Evolutionary conservation across 164 flowering plant species (phyloP).

Genomic region (Liquidambar formosana): DNA sequence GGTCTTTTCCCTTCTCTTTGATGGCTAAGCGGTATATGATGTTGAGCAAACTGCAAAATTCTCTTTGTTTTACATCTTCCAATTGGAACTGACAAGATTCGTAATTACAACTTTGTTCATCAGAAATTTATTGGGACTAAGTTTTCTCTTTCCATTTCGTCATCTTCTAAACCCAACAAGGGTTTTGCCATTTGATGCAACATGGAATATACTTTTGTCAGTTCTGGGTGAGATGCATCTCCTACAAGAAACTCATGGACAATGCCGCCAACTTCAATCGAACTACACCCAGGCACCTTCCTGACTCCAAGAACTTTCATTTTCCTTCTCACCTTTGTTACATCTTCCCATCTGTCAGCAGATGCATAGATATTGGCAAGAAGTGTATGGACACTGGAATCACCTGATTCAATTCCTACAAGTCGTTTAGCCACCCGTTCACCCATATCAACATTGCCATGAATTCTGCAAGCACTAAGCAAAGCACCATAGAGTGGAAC

Average conservation of each 20-base stretch:
- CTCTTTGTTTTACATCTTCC: background rate
- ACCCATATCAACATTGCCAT: constrained; percentile 70
- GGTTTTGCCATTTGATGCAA: constrained; percentile 27
- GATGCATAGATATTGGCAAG: constrained; percentile 80
- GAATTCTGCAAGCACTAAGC: constrained; percentile 74
- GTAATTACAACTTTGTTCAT: background rate
- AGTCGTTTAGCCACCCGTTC: constrained; percentile 53
- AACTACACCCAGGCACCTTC: constrained; percentile 78
- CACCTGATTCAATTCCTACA: constrained; percentile 37
- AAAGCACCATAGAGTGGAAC: constrained; percentile 71
- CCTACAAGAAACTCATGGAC: constrained; percentile 60
- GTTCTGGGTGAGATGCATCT: constrained; percentile 39
- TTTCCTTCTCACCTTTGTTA: constrained; percentile 53
- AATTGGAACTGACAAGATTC: background rate
- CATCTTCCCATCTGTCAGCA: constrained; percentile 74
- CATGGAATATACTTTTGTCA: constrained; percentile 27
- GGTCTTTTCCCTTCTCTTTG: background rate
- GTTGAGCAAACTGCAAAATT: background rate
- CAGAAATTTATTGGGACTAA: background rate
- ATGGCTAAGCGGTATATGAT: background rate
- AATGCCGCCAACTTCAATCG: constrained; percentile 57
- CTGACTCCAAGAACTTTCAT: constrained; percentile 60
- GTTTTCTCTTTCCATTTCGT: constrained; percentile 8
- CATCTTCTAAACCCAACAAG: constrained; percentile 24
- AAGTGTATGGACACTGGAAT: constrained; percentile 60